These are phyloP conservation scores for Saprolegnia parasitica DNA, from an alignment of 352 stramenopile species.

Conservation along the genomic window DNA sequence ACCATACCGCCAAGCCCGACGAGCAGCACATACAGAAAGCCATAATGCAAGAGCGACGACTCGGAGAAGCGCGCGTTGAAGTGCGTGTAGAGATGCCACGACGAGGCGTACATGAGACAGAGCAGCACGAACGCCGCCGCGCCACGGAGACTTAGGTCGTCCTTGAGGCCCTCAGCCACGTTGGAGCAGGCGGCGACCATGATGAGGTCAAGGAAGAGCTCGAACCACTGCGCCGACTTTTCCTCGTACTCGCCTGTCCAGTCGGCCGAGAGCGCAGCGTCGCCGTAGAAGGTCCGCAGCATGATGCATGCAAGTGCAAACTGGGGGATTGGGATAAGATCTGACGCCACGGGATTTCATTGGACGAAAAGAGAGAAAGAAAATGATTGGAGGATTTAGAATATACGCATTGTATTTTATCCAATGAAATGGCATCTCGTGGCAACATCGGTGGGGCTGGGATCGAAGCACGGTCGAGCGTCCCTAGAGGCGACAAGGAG, in stretches of 20 bases:
- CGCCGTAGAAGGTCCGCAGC: conserved; percentile 13
- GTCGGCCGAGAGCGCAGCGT: conserved; percentile 1
- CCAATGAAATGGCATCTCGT: too few relatives aligned
- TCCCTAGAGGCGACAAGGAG: too few relatives aligned
- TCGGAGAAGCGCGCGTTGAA: conserved; percentile 26
- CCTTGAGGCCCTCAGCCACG: conserved; percentile 9
- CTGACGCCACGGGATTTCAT: too few relatives aligned
- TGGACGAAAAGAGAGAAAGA: too few relatives aligned
- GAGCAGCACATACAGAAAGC: conserved; percentile 18
- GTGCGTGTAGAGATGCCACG: conserved; percentile 24
- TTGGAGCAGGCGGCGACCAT: conserved; percentile 24
- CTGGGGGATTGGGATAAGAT: too few relatives aligned
- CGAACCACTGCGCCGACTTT: conserved; percentile 28
- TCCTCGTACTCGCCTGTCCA: conserved; percentile 27
- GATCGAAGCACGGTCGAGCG: too few relatives aligned
- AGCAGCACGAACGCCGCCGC: conserved; percentile 13
- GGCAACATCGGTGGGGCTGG: too few relatives aligned
- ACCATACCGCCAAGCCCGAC: conserved; percentile 24
- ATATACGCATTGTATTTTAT: too few relatives aligned
- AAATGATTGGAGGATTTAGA: too few relatives aligned
- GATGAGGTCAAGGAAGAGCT: conserved; percentile 26
- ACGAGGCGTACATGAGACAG: conserved; percentile 1
- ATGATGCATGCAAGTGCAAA: background rate
- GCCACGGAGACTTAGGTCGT: conserved; percentile 13
- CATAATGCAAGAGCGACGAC: conserved; percentile 26